Evolutionary conservation across 148 eudicot genomes (phyloP).

Genomic region (Chenopodium album): DNA sequence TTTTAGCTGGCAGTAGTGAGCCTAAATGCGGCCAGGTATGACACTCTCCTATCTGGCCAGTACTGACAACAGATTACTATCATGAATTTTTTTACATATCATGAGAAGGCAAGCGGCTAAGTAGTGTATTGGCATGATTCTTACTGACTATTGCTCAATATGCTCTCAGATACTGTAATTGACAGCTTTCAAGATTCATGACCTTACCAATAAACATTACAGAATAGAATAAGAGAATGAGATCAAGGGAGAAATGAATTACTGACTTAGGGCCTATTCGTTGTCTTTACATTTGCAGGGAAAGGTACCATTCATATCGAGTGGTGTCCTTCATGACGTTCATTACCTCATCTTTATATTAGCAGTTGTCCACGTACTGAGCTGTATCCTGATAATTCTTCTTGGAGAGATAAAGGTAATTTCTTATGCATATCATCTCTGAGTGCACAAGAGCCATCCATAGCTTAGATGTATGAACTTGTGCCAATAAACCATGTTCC

Average conservation of each 20-base stretch:
- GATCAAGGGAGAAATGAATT: too few species aligned
- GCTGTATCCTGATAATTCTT: slow-evolving; percentile 29
- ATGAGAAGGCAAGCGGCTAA: background rate
- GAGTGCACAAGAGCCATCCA: background rate
- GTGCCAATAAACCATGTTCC: background rate
- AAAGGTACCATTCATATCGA: slow-evolving; percentile 24
- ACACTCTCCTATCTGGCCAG: background rate
- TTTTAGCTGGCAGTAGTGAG: background rate
- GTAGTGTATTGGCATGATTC: background rate
- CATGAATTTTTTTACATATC: background rate
- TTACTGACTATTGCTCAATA: background rate
- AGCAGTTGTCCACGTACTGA: slow-evolving; percentile 31
- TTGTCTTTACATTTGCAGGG: slow-evolving; percentile 22
- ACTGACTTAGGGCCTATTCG: background rate
- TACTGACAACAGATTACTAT: background rate
- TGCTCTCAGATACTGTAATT: background rate
- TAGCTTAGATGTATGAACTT: background rate
- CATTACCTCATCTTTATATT: slow-evolving; percentile 33
- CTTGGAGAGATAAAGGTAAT: slow-evolving; percentile 32
- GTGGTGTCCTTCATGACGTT: slow-evolving; percentile 28
- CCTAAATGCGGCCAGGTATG: slow-evolving; percentile 21
- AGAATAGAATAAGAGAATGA: too few species aligned
- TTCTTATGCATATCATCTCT: background rate
- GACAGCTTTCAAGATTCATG: too few species aligned
- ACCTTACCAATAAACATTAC: too few species aligned